phyloP scores from a whole-genome alignment of 169 alveolate genomes.

The Cryptosporidium ubiquitum region DNA sequence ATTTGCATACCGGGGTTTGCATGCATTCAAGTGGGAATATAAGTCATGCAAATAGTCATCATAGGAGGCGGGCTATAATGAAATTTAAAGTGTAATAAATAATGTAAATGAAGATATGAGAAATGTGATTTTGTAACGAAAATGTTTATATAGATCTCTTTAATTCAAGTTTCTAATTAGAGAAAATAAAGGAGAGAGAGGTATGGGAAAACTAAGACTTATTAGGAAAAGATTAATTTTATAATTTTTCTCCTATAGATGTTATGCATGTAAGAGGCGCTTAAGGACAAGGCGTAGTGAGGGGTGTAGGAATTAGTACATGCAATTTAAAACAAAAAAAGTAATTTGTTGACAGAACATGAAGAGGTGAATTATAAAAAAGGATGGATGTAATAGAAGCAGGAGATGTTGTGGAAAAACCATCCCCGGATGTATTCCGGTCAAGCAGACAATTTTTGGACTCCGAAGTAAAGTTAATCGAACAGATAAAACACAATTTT shows the following conservation, averaged over 20 bases:
- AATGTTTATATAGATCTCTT: background rate
- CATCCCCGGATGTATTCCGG: conserved; percentile 69
- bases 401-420: conserved; percentile 69
- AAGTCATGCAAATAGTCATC: background rate
- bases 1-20: background rate
- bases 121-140: no score
- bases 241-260: background rate
- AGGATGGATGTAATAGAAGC: conserved; percentile 73
- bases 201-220: background rate
- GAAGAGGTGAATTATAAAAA: conserved; percentile 7
- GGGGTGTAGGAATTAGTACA: conserved; percentile 9
- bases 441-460: conserved; percentile 32
- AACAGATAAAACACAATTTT: conserved; percentile 48
- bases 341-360: background rate
- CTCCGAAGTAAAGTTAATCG: conserved; percentile 38
- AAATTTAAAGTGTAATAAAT: no score
- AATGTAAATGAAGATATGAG: no score
- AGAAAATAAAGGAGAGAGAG: background rate
- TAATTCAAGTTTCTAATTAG: no score
- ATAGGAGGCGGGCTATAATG: background rate
- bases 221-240: background rate
- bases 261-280: conserved; percentile 14
- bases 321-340: conserved; percentile 13
- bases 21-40: background rate
- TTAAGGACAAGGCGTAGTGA: conserved; percentile 40